A percentile compares a stretch with the other conserved stretches of the same genome.
Evolutionary conservation across 257 asterid species (phyloP).

Genomic region (Asclepias syriaca): DNA sequence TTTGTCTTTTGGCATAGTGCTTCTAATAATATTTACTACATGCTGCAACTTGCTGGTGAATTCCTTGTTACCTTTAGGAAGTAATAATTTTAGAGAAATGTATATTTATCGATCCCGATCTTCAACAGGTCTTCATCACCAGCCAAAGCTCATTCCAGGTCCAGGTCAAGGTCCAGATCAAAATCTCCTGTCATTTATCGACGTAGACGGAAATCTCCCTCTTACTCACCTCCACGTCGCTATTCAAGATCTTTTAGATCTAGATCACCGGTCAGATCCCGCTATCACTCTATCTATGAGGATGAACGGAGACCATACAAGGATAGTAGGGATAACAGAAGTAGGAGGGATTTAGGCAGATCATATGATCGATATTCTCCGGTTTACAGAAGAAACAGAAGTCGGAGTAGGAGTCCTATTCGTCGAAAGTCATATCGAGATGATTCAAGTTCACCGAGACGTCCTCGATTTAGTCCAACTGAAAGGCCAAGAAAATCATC

Average conservation of each 20-base stretch:
- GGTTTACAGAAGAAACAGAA: slow-evolving; percentile 64
- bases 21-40: neutral
- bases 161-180: slow-evolving; percentile 75
- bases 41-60: neutral
- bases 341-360: slow-evolving; percentile 55
- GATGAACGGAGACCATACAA: slow-evolving; percentile 62
- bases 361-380: slow-evolving; percentile 47
- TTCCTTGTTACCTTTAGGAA: neutral
- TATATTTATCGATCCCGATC: slow-evolving; percentile 17
- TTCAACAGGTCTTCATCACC: slow-evolving; percentile 70
- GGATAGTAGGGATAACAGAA: slow-evolving; percentile 55
- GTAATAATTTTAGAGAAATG: slow-evolving; percentile 7
- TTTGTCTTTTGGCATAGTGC: neutral
- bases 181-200: slow-evolving; percentile 64
- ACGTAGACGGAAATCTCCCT: slow-evolving; percentile 61
- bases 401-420: slow-evolving; percentile 72
- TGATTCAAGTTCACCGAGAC: slow-evolving; percentile 59
- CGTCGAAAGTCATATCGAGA: slow-evolving; percentile 51
- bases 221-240: slow-evolving; percentile 71
- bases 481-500: slow-evolving; percentile 52
- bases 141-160: slow-evolving; percentile 44
- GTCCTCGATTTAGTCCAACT: slow-evolving; percentile 42
- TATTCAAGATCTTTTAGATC: slow-evolving; percentile 64
- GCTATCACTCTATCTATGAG: slow-evolving; percentile 64
- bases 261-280: slow-evolving; percentile 82